These are phyloP conservation scores for Fusarium albosuccineum DNA, from an alignment of 2,329 filamentous ascomycete genomes.

Conservation along the genomic window DNA sequence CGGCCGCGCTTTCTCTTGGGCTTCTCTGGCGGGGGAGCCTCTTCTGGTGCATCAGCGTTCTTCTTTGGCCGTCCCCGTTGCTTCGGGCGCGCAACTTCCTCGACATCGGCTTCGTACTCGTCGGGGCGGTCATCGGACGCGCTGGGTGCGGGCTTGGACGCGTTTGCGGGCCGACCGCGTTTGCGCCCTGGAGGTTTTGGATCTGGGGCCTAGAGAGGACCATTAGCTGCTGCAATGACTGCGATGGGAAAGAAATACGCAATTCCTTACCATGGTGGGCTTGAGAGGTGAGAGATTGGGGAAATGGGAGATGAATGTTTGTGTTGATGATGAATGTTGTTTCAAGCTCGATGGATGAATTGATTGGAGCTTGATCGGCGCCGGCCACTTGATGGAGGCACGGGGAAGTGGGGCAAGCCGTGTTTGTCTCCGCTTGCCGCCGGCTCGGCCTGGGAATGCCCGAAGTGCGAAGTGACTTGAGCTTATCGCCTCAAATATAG, in stretches of 20 bases:
- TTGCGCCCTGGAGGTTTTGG: constrained; percentile 56
- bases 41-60: constrained; percentile 16
- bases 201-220: constrained; percentile 39
- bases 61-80: constrained; percentile 37
- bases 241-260: background rate
- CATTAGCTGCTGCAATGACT: background rate
- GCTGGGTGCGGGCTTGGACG: constrained; percentile 51
- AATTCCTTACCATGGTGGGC: constrained; percentile 28
- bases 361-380: constrained; percentile 34
- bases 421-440: constrained; percentile 25
- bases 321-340: constrained; percentile 23
- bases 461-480: too few species aligned
- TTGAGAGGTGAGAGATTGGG: background rate
- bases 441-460: background rate
- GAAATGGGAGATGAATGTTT: constrained; percentile 19
- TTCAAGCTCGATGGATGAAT: constrained; percentile 8
- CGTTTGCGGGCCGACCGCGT: constrained; percentile 58
- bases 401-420: constrained; percentile 35
- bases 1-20: constrained; percentile 48
- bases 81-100: constrained; percentile 43
- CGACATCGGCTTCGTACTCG: constrained; percentile 43
- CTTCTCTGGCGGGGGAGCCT: constrained; percentile 17
- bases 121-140: constrained; percentile 44
- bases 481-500: too few species aligned
- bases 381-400: constrained; percentile 17